Conservation (phyloP, 192 early-diverging fungal genomes). For the Linnemannia hyalina region DNA sequence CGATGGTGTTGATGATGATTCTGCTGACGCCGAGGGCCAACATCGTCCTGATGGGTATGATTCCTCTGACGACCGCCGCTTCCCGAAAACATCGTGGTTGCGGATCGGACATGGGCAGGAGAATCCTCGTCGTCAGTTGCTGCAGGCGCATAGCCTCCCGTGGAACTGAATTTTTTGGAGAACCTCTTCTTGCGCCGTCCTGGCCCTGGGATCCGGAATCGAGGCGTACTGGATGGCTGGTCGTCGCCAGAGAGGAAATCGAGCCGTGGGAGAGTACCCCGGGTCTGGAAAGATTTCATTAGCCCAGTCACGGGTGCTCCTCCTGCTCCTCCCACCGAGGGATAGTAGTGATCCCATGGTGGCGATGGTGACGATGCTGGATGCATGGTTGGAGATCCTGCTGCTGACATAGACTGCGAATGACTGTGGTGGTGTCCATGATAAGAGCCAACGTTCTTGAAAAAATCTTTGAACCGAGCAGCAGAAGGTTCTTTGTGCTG, state of each 20-base stretch:
- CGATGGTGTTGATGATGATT: conserved; percentile 1
- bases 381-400: conserved; percentile 1
- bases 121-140: conserved; percentile 51
- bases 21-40: background rate
- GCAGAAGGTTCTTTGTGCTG: conserved; percentile 39
- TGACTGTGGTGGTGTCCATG: conserved; percentile 21
- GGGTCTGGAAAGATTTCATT: conserved; percentile 16
- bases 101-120: background rate
- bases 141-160: conserved; percentile 1
- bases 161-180: conserved; percentile 29
- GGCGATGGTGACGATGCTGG: background rate
- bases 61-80: conserved; percentile 1
- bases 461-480: conserved; percentile 30
- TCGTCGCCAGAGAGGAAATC: conserved; percentile 51
- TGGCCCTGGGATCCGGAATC: conserved; percentile 23
- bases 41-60: conserved; percentile 3
- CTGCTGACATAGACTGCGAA: background rate
- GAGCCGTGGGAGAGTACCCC: conserved; percentile 13
- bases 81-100: background rate
- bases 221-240: conserved; percentile 18
- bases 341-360: background rate
- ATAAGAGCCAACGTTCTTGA: conserved; percentile 32
- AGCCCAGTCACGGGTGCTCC: background rate
- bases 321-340: background rate
- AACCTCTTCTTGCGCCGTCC: conserved; percentile 26